These are phyloP conservation scores for Vicia villosa DNA, from an alignment of 306 rosid genomes.

Conservation along the genomic window DNA sequence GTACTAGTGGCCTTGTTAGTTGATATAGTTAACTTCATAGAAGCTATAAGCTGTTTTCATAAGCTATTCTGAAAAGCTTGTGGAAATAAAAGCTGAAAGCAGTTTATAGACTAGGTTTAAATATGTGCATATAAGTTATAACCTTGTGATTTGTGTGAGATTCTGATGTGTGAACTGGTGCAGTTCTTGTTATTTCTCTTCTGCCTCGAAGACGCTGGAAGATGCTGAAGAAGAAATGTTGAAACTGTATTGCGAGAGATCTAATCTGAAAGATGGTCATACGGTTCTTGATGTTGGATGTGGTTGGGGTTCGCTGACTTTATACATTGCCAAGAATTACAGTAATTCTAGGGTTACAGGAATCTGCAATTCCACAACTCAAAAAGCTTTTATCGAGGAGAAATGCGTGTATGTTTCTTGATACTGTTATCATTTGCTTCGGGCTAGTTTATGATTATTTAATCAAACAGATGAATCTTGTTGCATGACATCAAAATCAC, in stretches of 20 bases:
- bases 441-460: neutral
- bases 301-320: conserved; percentile 88
- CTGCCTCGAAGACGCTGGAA: conserved; percentile 63
- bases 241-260: conserved; percentile 69
- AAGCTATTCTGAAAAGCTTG: neutral
- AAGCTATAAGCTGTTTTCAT: neutral
- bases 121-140: neutral
- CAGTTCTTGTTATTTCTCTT: conserved; percentile 82
- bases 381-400: conserved; percentile 71
- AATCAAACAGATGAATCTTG: neutral
- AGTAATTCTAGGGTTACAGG: conserved; percentile 77
- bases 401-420: conserved; percentile 50
- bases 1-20: neutral
- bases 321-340: conserved; percentile 75
- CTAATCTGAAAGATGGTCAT: conserved; percentile 72
- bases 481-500: conserved; percentile 8
- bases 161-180: conserved; percentile 32
- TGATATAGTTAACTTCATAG: neutral
- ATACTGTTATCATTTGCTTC: conserved; percentile 15
- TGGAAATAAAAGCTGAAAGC: neutral
- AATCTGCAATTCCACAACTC: conserved; percentile 85
- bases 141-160: conserved; percentile 6
- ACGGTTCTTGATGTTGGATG: conserved; percentile 88
- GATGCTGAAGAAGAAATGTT: conserved; percentile 88
- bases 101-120: neutral